These are phyloP conservation scores for Dioscorea zingiberensis DNA, from an alignment of 106 monocot genomes.

Conservation along the genomic window DNA sequence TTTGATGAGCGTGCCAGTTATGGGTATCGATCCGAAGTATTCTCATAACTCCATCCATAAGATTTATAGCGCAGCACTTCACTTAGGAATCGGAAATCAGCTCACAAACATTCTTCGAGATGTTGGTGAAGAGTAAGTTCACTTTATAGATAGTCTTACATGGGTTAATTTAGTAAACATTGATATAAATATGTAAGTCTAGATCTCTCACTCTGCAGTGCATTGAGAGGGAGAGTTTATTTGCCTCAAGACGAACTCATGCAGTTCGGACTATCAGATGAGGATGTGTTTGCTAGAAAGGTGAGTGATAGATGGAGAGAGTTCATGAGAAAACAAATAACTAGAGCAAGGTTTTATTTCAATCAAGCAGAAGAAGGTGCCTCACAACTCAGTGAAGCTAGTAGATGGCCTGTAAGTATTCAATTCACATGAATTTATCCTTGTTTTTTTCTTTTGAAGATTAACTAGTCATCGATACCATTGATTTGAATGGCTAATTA, in stretches of 20 bases:
- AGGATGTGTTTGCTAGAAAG: neutral
- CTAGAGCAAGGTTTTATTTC: constrained; percentile 1
- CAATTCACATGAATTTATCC: neutral
- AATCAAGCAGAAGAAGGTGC: constrained; percentile 1
- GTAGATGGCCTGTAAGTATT: constrained; percentile 1
- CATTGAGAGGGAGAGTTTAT: constrained; percentile 32
- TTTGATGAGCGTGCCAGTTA: constrained; percentile 30
- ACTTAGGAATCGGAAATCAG: constrained; percentile 20
- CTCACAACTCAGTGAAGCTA: neutral
- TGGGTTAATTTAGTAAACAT: no score
- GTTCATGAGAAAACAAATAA: constrained; percentile 7
- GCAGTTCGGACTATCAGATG: neutral
- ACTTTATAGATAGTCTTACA: no score
- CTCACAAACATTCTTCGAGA: constrained; percentile 32
- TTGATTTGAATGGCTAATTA: no score
- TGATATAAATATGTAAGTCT: no score
- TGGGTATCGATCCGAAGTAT: constrained; percentile 16
- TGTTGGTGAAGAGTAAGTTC: constrained; percentile 33
- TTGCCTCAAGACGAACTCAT: constrained; percentile 34
- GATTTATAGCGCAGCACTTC: constrained; percentile 12
- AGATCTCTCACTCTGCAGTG: no score
- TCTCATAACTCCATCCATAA: constrained; percentile 2
- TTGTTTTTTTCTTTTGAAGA: neutral
- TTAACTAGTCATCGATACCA: no score
- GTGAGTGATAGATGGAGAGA: neutral